Evolutionary conservation across 495 filamentous ascomycete species (phyloP), one percentile per base, ranked within the genome.

Genomic region (Aspergillus sclerotiicarbonarius): DNA sequence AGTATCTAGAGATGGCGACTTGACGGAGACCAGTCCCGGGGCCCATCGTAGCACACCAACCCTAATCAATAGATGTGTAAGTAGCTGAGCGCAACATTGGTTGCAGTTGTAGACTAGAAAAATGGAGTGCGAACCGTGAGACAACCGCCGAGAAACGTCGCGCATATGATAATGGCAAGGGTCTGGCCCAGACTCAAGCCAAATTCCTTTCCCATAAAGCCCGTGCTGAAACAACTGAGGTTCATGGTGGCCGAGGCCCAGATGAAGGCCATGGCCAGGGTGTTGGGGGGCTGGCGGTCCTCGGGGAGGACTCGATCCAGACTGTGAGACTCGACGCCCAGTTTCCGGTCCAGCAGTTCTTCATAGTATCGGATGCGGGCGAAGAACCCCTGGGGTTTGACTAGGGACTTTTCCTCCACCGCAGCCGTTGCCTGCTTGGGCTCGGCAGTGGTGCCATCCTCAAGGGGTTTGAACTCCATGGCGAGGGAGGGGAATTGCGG

Each of bases 21-120:
- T 97, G 55, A 87, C 93, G 39, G 83, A 93, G 67, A 85, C 92
- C 29, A 82, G 87, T 53, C 86, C 88, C 65, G 88, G 92, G 92
- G 76, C 86, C 30, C 90, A 97, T 68, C 8, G 66, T 69, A 16
- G 71, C 71, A 48, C 75, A 81, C 60, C 62, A 71, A 29, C 67
- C 64, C 67, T 69, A 62, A 39, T 31, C 31, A 31, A 44, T 35
- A 54, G 31, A 18, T 5, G 31, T 16, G 47, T 31, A 32, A 32
- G 47, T 25, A 46, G 18, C 25, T 21, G 10, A 20, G 16, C 19
- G 8, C 5, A 9, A 9, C 47, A 49, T n/a, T 32, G 1, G 21
- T 19, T 10, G 9, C 6, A 21, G 20, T 15, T 45, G 32, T 52
- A 50, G 29, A 50, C 30, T 25, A 61, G 21, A 19, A 53, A 55